Evolutionary conservation across 2,329 filamentous ascomycete species (phyloP).

Genomic region (Curvularia sp.): DNA sequence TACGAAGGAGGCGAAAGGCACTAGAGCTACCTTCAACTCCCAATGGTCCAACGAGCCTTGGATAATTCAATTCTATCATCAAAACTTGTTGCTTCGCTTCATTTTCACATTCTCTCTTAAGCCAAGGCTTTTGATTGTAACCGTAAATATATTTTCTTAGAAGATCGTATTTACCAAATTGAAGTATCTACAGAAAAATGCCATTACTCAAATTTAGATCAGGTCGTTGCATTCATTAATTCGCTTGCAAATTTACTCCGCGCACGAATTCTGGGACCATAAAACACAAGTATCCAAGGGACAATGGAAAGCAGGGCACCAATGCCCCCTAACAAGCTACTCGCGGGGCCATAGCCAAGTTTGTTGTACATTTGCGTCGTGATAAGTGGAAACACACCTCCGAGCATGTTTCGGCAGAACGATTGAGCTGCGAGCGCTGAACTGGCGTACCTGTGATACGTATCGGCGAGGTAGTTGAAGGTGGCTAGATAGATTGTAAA

Average conservation of each 20-base stretch:
- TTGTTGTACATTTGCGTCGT: conserved; percentile 75
- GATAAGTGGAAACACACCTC: conserved; percentile 80
- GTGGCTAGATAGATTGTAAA: conserved; percentile 79
- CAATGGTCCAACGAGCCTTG: neutral
- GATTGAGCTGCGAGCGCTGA: conserved; percentile 86
- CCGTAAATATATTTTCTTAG: neutral
- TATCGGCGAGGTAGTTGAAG: conserved; percentile 92
- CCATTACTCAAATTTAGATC: neutral
- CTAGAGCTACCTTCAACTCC: too few relatives aligned
- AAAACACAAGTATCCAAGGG: conserved; percentile 86
- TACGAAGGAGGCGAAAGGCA: too few relatives aligned
- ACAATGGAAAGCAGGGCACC: conserved; percentile 72
- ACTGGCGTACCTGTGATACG: conserved; percentile 83
- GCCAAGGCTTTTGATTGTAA: too few relatives aligned
- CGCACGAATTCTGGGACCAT: conserved; percentile 75
- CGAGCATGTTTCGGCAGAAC: conserved; percentile 84
- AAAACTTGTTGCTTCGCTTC: neutral
- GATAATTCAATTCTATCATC: neutral
- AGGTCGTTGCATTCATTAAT: conserved; percentile 32
- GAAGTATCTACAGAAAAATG: conserved; percentile 3
- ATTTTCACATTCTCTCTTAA: neutral
- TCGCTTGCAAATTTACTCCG: conserved; percentile 75
- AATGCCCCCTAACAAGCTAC: conserved; percentile 77
- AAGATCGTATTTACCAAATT: neutral
- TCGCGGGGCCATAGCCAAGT: conserved; percentile 74